Percentiles rank a stretch among this genome's conserved stretches.
These are phyloP conservation scores for Leucoagaricus sp. DNA, from an alignment of 1,284 basidiomycete species.

Conservation along the genomic window DNA sequence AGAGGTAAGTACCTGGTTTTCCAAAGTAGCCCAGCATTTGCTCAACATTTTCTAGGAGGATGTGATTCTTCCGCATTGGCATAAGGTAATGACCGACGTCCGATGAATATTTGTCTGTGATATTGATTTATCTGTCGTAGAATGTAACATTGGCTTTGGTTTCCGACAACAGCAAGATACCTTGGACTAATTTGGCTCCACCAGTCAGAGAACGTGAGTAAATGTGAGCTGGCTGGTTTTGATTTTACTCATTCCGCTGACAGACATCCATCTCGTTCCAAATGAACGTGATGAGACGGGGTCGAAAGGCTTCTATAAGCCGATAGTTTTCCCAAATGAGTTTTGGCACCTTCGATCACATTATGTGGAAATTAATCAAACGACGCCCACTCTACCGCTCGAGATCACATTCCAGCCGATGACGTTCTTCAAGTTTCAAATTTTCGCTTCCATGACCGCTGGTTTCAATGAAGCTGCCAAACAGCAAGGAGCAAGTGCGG, in stretches of 20 bases:
- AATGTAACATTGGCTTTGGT: conserved; percentile 90
- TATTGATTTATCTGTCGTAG: conserved; percentile 30
- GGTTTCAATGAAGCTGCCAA: conserved; percentile 83
- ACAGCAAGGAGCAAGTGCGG: conserved; percentile 61
- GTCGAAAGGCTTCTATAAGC: conserved; percentile 73
- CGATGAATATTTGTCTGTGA: background rate
- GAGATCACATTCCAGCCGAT: conserved; percentile 85
- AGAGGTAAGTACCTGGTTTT: conserved; percentile 31
- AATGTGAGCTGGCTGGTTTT: conserved; percentile 1
- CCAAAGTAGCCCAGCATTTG: background rate
- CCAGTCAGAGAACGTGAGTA: conserved; percentile 63
- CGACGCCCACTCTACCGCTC: conserved; percentile 74
- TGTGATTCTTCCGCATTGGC: conserved; percentile 82
- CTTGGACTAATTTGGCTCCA: conserved; percentile 62
- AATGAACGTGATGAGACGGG: conserved; percentile 62
- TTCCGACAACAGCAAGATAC: conserved; percentile 63
- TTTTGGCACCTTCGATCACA: conserved; percentile 90
- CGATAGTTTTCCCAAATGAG: conserved; percentile 91
- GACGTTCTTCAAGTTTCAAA: conserved; percentile 83
- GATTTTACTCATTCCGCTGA: conserved; percentile 12
- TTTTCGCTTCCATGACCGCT: conserved; percentile 79
- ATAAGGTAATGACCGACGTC: conserved; percentile 46
- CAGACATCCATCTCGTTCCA: conserved; percentile 64
- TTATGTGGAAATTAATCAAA: conserved; percentile 78
- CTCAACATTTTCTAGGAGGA: conserved; percentile 43